Base-by-base conservation (phyloP, 1,139 yeast species). In the Kodamaea ohmeri region DNA sequence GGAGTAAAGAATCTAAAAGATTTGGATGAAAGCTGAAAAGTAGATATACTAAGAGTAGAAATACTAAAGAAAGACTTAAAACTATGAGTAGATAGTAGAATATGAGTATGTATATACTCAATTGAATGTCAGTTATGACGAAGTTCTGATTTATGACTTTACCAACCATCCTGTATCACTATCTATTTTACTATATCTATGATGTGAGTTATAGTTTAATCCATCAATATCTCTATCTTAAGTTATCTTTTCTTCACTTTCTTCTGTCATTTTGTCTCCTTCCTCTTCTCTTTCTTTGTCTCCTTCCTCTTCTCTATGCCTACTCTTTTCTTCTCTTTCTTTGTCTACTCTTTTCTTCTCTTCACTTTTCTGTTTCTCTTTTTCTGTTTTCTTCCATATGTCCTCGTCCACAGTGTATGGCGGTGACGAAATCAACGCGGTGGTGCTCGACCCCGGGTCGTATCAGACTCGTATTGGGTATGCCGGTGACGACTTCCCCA, bases 401-500 rank as follows among this genome's bases (percentile, higher is more conserved):
- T n/a, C 20, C 32, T 9, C 16, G 13, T 25, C 28, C 36, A 42
- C 50, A 21, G 73, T 70, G 9, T 71, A 70, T 42, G 76, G 75
- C 26, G 76, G 76, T 42, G 94, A 90, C 61, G 97, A 90, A 60
- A 83, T 92, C 45, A 80, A 88, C 46, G 96, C 98, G 25, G 71
- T 92, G 6, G 95, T 92, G 19, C 71, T 92, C 25, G 98, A 92
- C 58, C 90, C 96, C 0, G 97, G 98, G 18, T 82, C 96, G 8
- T 78, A 72, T 48, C 68, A 78, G 44, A 88, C 97, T 3, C 78
- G 94, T 41, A 78, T 85, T 17, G 98, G 98, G 1, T 90, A 79
- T 59, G 95, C 97, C 4, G 98, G 98, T 7, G 95, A 89, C 46
- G 98, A 92, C 59, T 76, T 80, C 43, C 98, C 98, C 6, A 80